Conservation (phyloP, 345 rosid species). For the Gossypium sturtianum region DNA sequence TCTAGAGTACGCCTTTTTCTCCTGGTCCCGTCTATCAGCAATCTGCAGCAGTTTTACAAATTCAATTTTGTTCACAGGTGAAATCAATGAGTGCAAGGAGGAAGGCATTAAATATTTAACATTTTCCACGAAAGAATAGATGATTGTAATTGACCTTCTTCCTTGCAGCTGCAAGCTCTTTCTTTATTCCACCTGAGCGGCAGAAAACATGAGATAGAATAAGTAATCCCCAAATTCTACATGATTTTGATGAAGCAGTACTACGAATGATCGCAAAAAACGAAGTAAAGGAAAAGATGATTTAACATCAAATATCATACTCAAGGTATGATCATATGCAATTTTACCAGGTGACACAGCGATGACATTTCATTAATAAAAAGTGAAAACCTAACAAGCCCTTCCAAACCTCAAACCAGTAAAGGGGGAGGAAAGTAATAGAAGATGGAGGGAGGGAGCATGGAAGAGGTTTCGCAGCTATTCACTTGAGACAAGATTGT, state of each 20-base stretch:
- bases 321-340: not conserved
- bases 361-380: not conserved
- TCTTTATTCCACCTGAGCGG: constrained; percentile 30
- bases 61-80: not conserved
- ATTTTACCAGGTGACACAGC: not conserved
- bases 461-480: not conserved
- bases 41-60: constrained; percentile 21
- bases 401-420: not conserved
- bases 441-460: not conserved
- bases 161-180: constrained; percentile 31
- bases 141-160: constrained; percentile 20
- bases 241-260: not conserved
- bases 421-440: not conserved
- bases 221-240: not conserved
- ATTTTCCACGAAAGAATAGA: not conserved
- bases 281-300: not conserved
- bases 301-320: not conserved
- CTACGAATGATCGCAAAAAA: not conserved
- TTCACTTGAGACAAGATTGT: not conserved
- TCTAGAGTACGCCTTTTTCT: constrained; percentile 31
- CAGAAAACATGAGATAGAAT: not conserved
- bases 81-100: not conserved
- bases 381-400: not conserved
- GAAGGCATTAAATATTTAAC: not conserved
- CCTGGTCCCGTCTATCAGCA: constrained; percentile 27